These are phyloP conservation scores for Leishmania major DNA, from an alignment of 208 protist genomes.

Conservation along the genomic window DNA sequence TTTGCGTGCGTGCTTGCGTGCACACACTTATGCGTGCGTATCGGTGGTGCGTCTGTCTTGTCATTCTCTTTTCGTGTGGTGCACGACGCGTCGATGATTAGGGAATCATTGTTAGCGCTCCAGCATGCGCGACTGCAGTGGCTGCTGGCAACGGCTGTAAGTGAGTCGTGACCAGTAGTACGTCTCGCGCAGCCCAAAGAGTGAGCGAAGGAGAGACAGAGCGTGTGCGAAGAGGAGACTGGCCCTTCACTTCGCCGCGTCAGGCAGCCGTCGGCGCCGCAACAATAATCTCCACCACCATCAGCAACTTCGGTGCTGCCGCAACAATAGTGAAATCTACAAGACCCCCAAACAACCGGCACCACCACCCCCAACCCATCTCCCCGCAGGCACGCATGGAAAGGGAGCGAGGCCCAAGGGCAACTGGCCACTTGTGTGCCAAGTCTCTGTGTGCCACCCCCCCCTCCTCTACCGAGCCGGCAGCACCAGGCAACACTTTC, in stretches of 20 bases:
- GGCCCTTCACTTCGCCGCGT: background rate
- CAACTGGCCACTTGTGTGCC: background rate
- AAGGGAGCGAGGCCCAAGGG: background rate
- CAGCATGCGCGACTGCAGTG: background rate
- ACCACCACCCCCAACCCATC: background rate
- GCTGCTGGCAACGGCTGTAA: background rate
- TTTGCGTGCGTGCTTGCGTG: background rate
- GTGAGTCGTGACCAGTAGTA: background rate
- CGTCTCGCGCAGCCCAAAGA: background rate
- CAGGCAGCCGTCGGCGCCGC: background rate
- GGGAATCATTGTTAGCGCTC: background rate
- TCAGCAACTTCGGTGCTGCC: background rate
- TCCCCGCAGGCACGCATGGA: background rate
- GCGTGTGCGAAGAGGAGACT: background rate
- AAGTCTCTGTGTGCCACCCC: background rate
- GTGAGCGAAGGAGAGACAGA: background rate
- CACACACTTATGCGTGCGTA: background rate
- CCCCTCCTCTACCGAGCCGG: background rate
- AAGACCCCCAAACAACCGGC: background rate
- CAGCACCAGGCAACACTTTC: background rate
- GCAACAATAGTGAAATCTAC: background rate
- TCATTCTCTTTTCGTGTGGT: background rate
- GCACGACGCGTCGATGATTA: background rate
- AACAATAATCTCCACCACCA: background rate
- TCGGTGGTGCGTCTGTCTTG: background rate